Evolutionary conservation across 2,329 filamentous ascomycete species (phyloP), one percentile per base, ranked within the genome.

Genomic region (Aspergillus hiratsukae): DNA sequence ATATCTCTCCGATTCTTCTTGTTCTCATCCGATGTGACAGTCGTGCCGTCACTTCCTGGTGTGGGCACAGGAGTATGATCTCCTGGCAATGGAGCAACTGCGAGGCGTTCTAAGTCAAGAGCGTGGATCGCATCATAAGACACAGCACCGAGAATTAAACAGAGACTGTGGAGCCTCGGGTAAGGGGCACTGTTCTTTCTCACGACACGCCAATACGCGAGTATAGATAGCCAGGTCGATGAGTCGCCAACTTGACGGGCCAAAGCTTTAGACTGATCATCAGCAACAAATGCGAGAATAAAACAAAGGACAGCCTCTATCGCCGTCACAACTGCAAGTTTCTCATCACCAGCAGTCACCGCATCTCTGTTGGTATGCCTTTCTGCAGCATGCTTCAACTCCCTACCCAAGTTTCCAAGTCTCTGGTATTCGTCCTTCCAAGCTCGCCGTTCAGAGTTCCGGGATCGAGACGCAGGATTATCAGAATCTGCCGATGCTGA

Each of bases 231-330:
- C 80, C 80, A 82, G 40, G 68, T 71, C 2, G 71, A 67, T 11
- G 73, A 75, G 51, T 75, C 72, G 11, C 69, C 73, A 29, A 70
- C 55, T 65, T 73, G 72, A 21, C 75, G 72, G 27, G 62, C 64
- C 28, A 73, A 52, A 2, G 64, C 61, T 58, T 75, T 76, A 27
- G 63, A 69, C 51, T 74, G 71, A 48, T 78, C 74, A 49, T 77
- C 74, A 17, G 72, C 72, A 48, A 75, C 71, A 57, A 78, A 78
- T 10, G 77, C 76, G 31, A 80, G 69, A 52, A 79, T 76, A 58
- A 79, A 80, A 57, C 75, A 77, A 43, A 80, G 67, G 45, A 80
- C 69, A 10, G 76, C 73, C 60, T 80, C 78, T 31, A 79, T 70
- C 17, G 70, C 74, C 49, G 73, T 72, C 14, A 70, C 69, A 17